Conservation (phyloP, 352 stramenopile genomes). For the Phytophthora podocarpi region DNA sequence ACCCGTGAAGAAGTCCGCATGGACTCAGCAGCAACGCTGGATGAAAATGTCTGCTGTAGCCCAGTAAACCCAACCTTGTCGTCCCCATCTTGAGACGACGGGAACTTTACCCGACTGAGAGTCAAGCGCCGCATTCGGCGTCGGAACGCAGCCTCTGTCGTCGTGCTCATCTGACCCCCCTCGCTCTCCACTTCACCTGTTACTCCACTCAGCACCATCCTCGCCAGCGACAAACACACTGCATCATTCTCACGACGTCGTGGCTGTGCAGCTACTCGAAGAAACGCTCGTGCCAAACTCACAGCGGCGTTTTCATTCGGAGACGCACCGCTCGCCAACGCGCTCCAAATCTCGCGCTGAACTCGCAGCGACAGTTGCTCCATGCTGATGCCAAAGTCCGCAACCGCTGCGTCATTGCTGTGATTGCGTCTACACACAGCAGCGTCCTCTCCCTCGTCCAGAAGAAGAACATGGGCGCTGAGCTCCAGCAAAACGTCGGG, state of each 20-base stretch:
- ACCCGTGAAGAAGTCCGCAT: neutral
- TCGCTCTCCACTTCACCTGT: slow-evolving; percentile 1
- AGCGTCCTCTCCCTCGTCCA: slow-evolving; percentile 1
- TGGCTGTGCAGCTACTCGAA: slow-evolving; percentile 15
- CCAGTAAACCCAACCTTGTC: neutral
- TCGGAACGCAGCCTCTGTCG: slow-evolving; percentile 27
- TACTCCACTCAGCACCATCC: slow-evolving; percentile 25
- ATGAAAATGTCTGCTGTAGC: neutral
- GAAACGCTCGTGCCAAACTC: slow-evolving; percentile 29
- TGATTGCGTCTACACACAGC: neutral
- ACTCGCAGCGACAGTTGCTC: slow-evolving; percentile 44
- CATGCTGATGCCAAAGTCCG: slow-evolving; percentile 42
- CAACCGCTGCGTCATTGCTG: neutral
- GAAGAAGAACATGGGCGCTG: slow-evolving; percentile 24
- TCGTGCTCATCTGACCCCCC: neutral
- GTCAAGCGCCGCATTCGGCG: slow-evolving; percentile 36
- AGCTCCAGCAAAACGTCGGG: slow-evolving; percentile 42
- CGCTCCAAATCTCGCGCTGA: slow-evolving; percentile 71
- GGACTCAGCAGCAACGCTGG: neutral
- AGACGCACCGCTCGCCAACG: slow-evolving; percentile 39
- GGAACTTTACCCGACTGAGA: slow-evolving; percentile 33
- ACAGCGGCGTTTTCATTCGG: slow-evolving; percentile 3
- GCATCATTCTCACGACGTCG: slow-evolving; percentile 21
- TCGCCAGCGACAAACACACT: slow-evolving; percentile 37
- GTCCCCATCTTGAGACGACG: slow-evolving; percentile 13